Conservation (phyloP, 2,329 filamentous ascomycete species). For the Diatrype stigma region DNA sequence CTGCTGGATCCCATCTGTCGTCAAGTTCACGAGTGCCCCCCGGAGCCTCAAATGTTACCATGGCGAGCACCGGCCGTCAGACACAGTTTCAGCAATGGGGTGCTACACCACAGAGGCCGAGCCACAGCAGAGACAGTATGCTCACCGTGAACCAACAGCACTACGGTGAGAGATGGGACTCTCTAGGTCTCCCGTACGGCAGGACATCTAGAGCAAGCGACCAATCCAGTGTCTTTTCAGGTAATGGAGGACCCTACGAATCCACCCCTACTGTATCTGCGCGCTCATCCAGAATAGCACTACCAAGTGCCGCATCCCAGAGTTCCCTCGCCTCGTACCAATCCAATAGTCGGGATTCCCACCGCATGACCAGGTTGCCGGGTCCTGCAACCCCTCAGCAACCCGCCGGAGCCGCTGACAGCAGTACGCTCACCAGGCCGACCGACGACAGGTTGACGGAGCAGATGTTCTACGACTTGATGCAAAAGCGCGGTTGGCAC, state of each 20-base stretch:
- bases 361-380: constrained; percentile 53
- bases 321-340: constrained; percentile 47
- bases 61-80: constrained; percentile 67
- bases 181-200: constrained; percentile 27
- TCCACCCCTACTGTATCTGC: constrained; percentile 24
- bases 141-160: constrained; percentile 43
- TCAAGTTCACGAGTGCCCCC: constrained; percentile 59
- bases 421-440: constrained; percentile 65
- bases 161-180: constrained; percentile 60
- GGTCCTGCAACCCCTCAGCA: constrained; percentile 24
- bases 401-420: constrained; percentile 38
- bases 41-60: constrained; percentile 59
- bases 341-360: constrained; percentile 50
- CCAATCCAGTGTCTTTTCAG: constrained; percentile 53
- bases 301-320: constrained; percentile 53
- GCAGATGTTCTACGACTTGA: constrained; percentile 85
- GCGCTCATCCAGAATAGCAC: constrained; percentile 47
- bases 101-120: constrained; percentile 22
- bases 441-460: constrained; percentile 81
- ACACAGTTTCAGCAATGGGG: constrained; percentile 79
- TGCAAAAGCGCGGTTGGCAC: constrained; percentile 98
- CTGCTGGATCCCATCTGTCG: constrained; percentile 52
- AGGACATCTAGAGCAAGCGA: constrained; percentile 36
- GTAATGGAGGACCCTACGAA: constrained; percentile 45
- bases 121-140: constrained; percentile 48